Base-by-base conservation (phyloP, 768 basidiomycete species). In the Hydnomerulius pinastri region DNA sequence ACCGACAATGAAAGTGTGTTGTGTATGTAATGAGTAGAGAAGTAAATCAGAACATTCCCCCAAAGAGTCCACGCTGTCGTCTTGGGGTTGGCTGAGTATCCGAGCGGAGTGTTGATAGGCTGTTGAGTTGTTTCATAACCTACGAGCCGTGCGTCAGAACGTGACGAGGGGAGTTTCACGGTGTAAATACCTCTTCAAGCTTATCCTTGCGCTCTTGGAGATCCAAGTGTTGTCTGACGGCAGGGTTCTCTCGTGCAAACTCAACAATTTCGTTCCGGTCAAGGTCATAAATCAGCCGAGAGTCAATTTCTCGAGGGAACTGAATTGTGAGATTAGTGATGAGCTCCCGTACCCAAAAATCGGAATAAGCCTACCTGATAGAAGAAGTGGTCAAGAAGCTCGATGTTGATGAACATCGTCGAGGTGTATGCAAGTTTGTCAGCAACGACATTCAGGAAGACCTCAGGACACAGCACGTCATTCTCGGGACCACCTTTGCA, bases 231-330 rank as follows among this genome's bases (percentile, higher is more conserved):
- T 77, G 77, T 54, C 86, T 75, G 48, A 99, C 83, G n/a, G 73
- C 71, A 0, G 96, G 97, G 65, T 99, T 98, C 77, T 99, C 96
- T 39, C 91, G 82, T 1, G 97, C 96, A 71, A 99, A 99, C 53
- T 85, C 83, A 27, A 87, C 73, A 35, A 98, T 93, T 67, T 98
- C 93, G 41, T 78, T 81, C 1, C 92, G 85, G 65, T 97, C 88
- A n/a, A 98, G 78, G 66, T 96, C 90, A 60, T 98, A 97, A 24
- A 96, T 78, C 43, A 99, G 71, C 21, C 94, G 81, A 18, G 92
- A 90, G 68, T 98, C 96, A 50, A 99, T 98, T 72, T 98, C 96
- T 27, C 96, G 85, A 54, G 97, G 96, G 76, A 99, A 98, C 90
- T 97, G 54, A 6, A 50, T 25, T 11, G 28, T n/a, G 2, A n/a